Evolutionary conservation across 148 eudicot genomes (phyloP).

Genomic region (Rhododendron henanense): DNA sequence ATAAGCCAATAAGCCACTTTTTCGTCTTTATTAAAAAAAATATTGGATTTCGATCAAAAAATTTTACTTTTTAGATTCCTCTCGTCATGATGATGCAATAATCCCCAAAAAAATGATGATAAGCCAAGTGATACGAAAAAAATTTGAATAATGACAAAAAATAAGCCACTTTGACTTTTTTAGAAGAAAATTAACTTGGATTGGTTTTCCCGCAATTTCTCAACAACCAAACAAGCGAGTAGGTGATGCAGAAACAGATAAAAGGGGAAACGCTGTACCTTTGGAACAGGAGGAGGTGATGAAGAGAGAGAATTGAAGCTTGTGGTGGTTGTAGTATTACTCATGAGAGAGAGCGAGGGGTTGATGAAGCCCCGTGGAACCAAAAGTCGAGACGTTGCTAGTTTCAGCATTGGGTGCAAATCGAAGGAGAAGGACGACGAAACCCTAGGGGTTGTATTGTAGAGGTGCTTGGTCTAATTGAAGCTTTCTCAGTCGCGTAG

Average conservation of each 20-base stretch:
- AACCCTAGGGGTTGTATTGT: neutral
- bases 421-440: neutral
- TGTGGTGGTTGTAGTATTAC: neutral
- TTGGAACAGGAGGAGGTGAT: slow-evolving; percentile 19
- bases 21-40: too few relatives aligned
- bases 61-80: too few relatives aligned
- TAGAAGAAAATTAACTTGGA: too few relatives aligned
- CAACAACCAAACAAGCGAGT: neutral
- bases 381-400: neutral
- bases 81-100: too few relatives aligned
- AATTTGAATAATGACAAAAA: too few relatives aligned
- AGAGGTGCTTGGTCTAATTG: neutral
- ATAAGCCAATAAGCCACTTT: too few relatives aligned
- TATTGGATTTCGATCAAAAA: too few relatives aligned
- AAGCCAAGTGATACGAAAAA: too few relatives aligned
- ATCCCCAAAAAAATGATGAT: too few relatives aligned
- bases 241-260: neutral
- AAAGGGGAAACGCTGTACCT: slow-evolving; percentile 6
- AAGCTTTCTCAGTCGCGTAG: too few relatives aligned
- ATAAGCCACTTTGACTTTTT: too few relatives aligned
- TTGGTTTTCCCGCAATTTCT: too few relatives aligned
- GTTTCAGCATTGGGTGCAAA: neutral
- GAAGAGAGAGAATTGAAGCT: slow-evolving; percentile 19
- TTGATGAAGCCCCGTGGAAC: neutral
- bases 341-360: slow-evolving; percentile 11